These are phyloP conservation scores for Aspergillus saccharolyticus DNA, from an alignment of 495 filamentous ascomycete genomes.

Conservation along the genomic window DNA sequence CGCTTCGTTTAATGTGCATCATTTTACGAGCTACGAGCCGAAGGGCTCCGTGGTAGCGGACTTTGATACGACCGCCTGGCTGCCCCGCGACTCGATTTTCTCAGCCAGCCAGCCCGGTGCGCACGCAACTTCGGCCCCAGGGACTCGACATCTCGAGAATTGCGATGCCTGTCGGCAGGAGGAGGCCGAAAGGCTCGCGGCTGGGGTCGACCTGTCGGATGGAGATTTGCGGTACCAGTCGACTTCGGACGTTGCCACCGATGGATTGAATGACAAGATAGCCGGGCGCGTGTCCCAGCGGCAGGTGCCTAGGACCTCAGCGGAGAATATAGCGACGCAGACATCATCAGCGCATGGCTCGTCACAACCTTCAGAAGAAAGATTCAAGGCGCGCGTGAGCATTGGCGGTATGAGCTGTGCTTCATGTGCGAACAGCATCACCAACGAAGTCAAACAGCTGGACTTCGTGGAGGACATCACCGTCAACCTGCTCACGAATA, in stretches of 20 bases:
- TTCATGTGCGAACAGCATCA: slow-evolving; percentile 54
- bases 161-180: slow-evolving; percentile 48
- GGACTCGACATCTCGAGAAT: slow-evolving; percentile 38
- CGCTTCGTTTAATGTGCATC: slow-evolving; percentile 47
- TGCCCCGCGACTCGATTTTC: slow-evolving; percentile 24
- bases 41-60: slow-evolving; percentile 27
- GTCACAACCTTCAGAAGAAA: slow-evolving; percentile 7
- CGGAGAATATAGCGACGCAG: neutral
- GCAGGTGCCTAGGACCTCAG: neutral
- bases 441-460: slow-evolving; percentile 42
- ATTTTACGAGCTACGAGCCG: slow-evolving; percentile 38
- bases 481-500: slow-evolving; percentile 57
- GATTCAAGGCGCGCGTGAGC: slow-evolving; percentile 43
- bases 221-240: neutral
- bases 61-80: slow-evolving; percentile 30
- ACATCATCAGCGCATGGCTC: neutral
- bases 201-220: neutral
- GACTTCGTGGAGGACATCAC: slow-evolving; percentile 50
- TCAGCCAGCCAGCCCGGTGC: slow-evolving; percentile 21
- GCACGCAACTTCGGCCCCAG: slow-evolving; percentile 11
- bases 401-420: slow-evolving; percentile 65
- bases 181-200: slow-evolving; percentile 8
- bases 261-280: neutral
- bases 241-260: neutral
- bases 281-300: slow-evolving; percentile 1